Evolutionary conservation across 441 rosid species (phyloP).

Genomic region (Populus hybrid): DNA sequence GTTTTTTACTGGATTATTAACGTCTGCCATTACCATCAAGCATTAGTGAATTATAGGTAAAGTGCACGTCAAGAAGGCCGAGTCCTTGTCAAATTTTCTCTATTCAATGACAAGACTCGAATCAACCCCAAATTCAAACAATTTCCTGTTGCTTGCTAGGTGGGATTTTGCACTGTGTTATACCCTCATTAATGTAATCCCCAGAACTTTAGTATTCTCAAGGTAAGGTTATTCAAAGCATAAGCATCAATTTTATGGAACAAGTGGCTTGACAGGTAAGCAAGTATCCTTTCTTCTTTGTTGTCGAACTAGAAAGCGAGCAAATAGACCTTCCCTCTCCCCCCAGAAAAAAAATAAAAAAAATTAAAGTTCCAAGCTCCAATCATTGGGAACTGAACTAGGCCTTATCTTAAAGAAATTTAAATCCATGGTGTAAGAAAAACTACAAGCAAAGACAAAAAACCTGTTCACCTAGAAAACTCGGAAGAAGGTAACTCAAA

Average conservation of each 20-base stretch:
- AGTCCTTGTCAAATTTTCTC: background rate
- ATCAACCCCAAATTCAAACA: background rate
- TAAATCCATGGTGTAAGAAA: background rate
- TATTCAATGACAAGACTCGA: background rate
- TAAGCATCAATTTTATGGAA: background rate
- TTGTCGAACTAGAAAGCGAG: too few relatives aligned
- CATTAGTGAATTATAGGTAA: background rate
- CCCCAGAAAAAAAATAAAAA: too few relatives aligned
- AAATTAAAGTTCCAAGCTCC: background rate
- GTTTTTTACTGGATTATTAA: too few relatives aligned
- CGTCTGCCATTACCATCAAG: too few relatives aligned
- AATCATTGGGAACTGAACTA: background rate
- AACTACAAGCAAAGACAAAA: too few relatives aligned
- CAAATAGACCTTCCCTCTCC: too few relatives aligned
- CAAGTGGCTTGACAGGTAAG: background rate
- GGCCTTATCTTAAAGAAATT: conserved; percentile 14
- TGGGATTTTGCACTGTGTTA: background rate
- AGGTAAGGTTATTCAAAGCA: background rate
- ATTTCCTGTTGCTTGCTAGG: background rate
- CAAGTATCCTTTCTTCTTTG: background rate
- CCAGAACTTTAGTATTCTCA: too few relatives aligned
- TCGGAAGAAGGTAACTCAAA: background rate
- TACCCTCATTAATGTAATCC: too few relatives aligned
- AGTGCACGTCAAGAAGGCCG: background rate
- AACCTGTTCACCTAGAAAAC: background rate